Evolutionary conservation across 2,329 filamentous ascomycete species (phyloP).

Genomic region (Penicillium expansum): DNA sequence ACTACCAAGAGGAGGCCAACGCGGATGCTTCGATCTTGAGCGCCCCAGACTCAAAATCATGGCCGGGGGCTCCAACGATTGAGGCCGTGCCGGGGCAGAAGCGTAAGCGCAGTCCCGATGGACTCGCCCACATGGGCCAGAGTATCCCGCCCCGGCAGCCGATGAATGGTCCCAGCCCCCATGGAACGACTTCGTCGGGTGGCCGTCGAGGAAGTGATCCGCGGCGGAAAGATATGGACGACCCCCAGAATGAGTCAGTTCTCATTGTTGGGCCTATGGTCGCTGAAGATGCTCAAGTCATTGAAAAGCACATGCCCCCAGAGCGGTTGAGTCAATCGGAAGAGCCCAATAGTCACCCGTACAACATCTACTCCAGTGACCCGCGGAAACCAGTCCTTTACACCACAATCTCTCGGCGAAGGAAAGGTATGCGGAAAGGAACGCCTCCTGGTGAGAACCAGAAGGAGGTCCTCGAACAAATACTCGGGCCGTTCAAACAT

Average conservation of each 20-base stretch:
- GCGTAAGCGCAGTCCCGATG: conserved; percentile 37
- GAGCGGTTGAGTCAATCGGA: conserved; percentile 39
- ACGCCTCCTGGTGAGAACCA: conserved; percentile 49
- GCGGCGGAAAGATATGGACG: conserved; percentile 34
- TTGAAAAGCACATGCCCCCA: conserved; percentile 57
- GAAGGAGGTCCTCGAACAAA: conserved; percentile 56
- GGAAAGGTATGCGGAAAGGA: conserved; percentile 48
- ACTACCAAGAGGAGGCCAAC: conserved; percentile 48
- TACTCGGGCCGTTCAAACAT: conserved; percentile 55
- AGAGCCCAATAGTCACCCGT: conserved; percentile 45
- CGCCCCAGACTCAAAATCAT: conserved; percentile 28
- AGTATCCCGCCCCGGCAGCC: conserved; percentile 18
- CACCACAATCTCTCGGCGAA: conserved; percentile 50
- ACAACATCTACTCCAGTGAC: conserved; percentile 52
- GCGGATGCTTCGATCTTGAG: conserved; percentile 27
- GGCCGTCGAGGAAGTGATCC: conserved; percentile 31
- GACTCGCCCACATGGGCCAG: conserved; percentile 21
- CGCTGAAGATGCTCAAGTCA: conserved; percentile 59
- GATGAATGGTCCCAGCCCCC: conserved; percentile 26
- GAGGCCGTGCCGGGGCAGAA: conserved; percentile 34
- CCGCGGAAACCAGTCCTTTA: conserved; percentile 48
- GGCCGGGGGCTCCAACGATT: conserved; percentile 26
- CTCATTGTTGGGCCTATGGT: conserved; percentile 61
- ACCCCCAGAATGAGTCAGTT: conserved; percentile 44
- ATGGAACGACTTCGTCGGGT: conserved; percentile 23